Conservation (phyloP, 129 eudicot genomes). For the Helianthus annuus region DNA sequence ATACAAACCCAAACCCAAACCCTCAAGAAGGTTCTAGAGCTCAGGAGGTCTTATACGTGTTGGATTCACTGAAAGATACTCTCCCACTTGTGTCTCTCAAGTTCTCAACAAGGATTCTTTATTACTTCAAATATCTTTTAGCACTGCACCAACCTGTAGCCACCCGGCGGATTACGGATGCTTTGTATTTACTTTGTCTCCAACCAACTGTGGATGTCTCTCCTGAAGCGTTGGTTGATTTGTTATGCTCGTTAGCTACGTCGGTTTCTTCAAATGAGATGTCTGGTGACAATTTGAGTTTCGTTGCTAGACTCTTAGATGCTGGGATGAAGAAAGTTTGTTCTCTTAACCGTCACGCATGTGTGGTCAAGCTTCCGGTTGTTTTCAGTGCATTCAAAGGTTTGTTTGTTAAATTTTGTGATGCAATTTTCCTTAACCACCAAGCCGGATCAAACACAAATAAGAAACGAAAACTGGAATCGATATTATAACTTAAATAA, state of each 20-base stretch:
- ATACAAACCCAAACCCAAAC: constrained; percentile 51
- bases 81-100: constrained; percentile 74
- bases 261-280: constrained; percentile 64
- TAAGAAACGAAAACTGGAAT: too few relatives aligned
- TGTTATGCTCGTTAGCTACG: constrained; percentile 67
- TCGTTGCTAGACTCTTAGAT: constrained; percentile 78
- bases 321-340: constrained; percentile 76
- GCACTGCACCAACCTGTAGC: constrained; percentile 68
- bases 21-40: constrained; percentile 73
- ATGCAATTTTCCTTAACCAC: background rate
- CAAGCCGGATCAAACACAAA: too few relatives aligned
- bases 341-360: constrained; percentile 58
- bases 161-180: constrained; percentile 73
- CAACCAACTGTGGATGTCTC: constrained; percentile 62
- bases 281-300: constrained; percentile 87
- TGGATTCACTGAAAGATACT: constrained; percentile 72
- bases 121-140: constrained; percentile 68
- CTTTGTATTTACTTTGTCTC: constrained; percentile 61
- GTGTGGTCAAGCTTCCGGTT: constrained; percentile 89
- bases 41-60: constrained; percentile 71
- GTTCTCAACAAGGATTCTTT: constrained; percentile 62
- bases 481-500: too few relatives aligned
- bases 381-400: constrained; percentile 78
- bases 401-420: constrained; percentile 23
- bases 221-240: constrained; percentile 66